Evolutionary conservation across 257 asterid species (phyloP), one percentile per base, ranked within the genome.

Genomic region (Lantana camara): DNA sequence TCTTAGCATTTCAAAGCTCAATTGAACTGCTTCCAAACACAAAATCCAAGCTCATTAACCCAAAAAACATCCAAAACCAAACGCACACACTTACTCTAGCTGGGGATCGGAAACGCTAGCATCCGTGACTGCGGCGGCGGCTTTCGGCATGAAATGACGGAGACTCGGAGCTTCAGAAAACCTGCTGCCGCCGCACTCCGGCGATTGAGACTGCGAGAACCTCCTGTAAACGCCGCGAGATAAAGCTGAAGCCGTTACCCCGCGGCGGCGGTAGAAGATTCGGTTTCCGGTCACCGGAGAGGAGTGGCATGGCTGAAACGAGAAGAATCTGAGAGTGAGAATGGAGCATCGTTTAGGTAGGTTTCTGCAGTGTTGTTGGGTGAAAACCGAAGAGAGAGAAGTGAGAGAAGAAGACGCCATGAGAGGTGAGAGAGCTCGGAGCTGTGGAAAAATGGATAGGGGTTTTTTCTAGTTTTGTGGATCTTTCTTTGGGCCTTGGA

Each of bases 81-180:
- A 15, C 41, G 27, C 11, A 49, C 17, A 38, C 65, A 77, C 94
- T 72, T 82, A 86, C 96, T 84, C 85, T 9, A 70, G 38, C 27
- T 82, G 88, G 32, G 83, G 66, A 47, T 75, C 79, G 24, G 85
- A 79, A 49, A 67, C 45, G 68, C 55, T 45, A 21, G 54, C 75
- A 60, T 77, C 75, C 8, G 75, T 50, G 53, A 77, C 24, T 35
- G 83, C 23, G 23, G 80, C 40, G 15, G 78, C 47, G 70, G 91
- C 86, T 77, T 84, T 80, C 69, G 91, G 83, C 74, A 84, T 79
- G 77, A 91, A 91, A 38, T 81, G 74, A 37, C 72, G 85, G 50
- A 88, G 87, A 66, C 75, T 73, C 7, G 84, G 79, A 16, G 60
- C 58, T 9, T 84, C 84, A 0, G 75, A 71, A 41, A 74, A 68